phyloP scores from a whole-genome alignment of 257 asterid genomes.

The Gardenia jasminoides region DNA sequence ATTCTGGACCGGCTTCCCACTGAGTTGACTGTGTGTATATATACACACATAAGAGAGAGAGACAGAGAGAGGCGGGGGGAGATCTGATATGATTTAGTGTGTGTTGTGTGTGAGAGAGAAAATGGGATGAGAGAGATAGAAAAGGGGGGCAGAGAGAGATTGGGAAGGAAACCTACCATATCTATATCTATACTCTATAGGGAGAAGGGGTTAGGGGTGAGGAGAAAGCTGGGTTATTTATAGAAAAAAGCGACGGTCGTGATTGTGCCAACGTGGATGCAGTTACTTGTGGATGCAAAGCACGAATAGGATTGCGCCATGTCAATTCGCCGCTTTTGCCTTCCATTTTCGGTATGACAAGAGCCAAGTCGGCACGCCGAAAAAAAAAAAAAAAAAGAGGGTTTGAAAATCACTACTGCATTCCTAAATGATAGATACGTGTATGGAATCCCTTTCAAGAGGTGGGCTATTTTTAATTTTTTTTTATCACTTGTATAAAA shows the following conservation, averaged over 20 bases:
- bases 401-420: too few relatives aligned
- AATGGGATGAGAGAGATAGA: neutral
- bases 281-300: neutral
- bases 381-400: too few relatives aligned
- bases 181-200: neutral
- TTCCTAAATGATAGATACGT: too few relatives aligned
- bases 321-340: neutral
- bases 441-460: too few relatives aligned
- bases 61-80: neutral
- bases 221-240: neutral
- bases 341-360: too few relatives aligned
- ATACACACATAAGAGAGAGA: neutral
- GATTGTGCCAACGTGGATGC: neutral
- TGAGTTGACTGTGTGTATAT: neutral
- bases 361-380: too few relatives aligned
- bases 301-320: constrained; percentile 5
- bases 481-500: too few relatives aligned
- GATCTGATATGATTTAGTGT: constrained; percentile 11
- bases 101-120: constrained; percentile 11
- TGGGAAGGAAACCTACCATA: neutral
- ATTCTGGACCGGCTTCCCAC: neutral
- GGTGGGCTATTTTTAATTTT: too few relatives aligned
- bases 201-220: neutral
- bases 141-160: neutral
- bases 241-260: neutral